Evolutionary conservation across 371 early-diverging fungal genomes (phyloP).

Genomic region (Rhizomucor pusillus): DNA sequence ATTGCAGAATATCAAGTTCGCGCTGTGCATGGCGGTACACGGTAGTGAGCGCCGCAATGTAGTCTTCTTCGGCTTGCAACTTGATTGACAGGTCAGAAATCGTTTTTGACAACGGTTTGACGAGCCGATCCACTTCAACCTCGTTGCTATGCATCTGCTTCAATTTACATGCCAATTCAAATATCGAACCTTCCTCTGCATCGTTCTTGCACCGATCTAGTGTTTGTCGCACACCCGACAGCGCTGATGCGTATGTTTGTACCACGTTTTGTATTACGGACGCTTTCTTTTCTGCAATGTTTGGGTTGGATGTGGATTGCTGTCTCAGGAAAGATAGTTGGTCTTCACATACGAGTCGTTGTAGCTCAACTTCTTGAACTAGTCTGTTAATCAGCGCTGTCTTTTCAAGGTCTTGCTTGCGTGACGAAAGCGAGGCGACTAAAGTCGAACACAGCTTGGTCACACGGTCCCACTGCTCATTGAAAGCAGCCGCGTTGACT

Average conservation of each 20-base stretch:
- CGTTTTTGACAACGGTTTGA: constrained; percentile 19
- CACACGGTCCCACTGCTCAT: constrained; percentile 12
- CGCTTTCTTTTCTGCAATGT: constrained; percentile 31
- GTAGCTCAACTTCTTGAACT: constrained; percentile 18
- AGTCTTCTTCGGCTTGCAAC: constrained; percentile 29
- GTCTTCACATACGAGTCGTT: constrained; percentile 33
- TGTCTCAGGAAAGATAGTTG: constrained; percentile 37
- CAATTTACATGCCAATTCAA: constrained; percentile 25
- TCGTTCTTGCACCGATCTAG: constrained; percentile 29
- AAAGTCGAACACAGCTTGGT: constrained; percentile 2
- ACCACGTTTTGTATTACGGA: constrained; percentile 32
- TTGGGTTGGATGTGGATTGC: constrained; percentile 35
- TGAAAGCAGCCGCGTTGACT: constrained; percentile 17
- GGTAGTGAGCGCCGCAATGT: constrained; percentile 26
- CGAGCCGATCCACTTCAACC: constrained; percentile 17
- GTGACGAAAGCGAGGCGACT: constrained; percentile 17
- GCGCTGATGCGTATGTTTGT: constrained; percentile 30
- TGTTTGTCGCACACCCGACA: constrained; percentile 26
- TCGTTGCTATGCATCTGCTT: constrained; percentile 15
- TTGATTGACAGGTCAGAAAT: constrained; percentile 23
- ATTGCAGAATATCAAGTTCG: constrained; percentile 25
- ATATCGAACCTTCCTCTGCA: constrained; percentile 21
- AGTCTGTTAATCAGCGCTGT: constrained; percentile 14
- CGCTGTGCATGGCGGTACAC: constrained; percentile 24
- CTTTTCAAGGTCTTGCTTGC: constrained; percentile 27